Percentiles rank a stretch among this genome's conserved stretches.
Evolutionary conservation across 805 yeast species (phyloP).

Genomic region (Candida oleophila): DNA sequence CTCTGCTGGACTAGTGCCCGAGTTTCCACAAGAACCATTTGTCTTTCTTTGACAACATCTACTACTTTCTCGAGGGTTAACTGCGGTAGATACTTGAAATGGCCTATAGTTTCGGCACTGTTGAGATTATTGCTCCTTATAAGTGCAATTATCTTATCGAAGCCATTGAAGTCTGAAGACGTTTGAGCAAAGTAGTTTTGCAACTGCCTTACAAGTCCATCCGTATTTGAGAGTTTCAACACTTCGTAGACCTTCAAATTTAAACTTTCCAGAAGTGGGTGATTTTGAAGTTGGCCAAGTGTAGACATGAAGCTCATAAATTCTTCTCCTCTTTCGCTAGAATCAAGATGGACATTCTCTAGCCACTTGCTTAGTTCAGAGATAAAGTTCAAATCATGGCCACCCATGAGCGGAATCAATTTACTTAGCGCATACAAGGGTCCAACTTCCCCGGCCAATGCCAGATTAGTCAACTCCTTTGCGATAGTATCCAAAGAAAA

Average conservation of each 20-base stretch:
- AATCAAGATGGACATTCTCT: slow-evolving; percentile 24
- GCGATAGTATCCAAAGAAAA: background rate
- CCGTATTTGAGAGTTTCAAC: background rate
- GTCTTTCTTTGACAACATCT: background rate
- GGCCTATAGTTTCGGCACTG: background rate
- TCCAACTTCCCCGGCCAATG: background rate
- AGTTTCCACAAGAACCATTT: slow-evolving; percentile 27
- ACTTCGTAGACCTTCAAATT: background rate
- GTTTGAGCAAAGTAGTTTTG: background rate
- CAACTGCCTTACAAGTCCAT: background rate
- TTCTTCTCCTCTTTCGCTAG: slow-evolving; percentile 37
- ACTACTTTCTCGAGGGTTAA: background rate
- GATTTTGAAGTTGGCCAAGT: background rate
- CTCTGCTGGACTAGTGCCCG: slow-evolving; percentile 25
- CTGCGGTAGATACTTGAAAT: background rate
- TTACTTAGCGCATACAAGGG: slow-evolving; percentile 8
- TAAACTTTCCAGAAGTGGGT: background rate
- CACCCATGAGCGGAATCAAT: slow-evolving; percentile 1
- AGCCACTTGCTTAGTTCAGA: background rate
- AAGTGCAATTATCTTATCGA: background rate
- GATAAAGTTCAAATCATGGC: background rate
- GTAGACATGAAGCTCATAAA: slow-evolving; percentile 10
- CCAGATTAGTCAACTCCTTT: background rate
- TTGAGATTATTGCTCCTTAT: background rate
- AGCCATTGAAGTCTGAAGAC: background rate